Conservation (phyloP, 352 stramenopile species). For the Chrysophaeum taylorii region DNA sequence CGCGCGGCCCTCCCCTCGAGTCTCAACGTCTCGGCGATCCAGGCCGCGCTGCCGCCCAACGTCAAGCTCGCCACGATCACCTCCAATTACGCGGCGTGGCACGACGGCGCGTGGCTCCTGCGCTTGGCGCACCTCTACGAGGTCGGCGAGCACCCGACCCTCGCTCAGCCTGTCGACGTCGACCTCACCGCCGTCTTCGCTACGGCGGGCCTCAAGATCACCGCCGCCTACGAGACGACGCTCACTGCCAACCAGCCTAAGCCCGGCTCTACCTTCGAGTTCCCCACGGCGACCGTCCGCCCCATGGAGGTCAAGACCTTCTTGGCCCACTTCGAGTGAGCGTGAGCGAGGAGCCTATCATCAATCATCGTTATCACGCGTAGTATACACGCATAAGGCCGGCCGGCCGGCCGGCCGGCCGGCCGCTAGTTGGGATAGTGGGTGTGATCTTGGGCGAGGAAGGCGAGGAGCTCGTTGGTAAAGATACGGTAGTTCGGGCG, state of each 20-base stretch:
- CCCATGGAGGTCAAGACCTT: conserved; percentile 86
- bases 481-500: background rate
- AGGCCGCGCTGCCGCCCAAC: conserved; percentile 63
- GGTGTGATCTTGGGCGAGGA: background rate
- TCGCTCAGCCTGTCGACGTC: conserved; percentile 35
- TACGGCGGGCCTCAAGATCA: conserved; percentile 27
- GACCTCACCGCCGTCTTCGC: conserved; percentile 44
- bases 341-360: no score
- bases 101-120: conserved; percentile 55
- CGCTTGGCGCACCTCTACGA: conserved; percentile 85
- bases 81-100: background rate
- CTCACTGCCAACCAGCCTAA: conserved; percentile 62
- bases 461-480: background rate
- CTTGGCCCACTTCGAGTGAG: conserved; percentile 44
- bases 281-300: conserved; percentile 51
- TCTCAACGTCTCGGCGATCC: conserved; percentile 30
- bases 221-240: conserved; percentile 61
- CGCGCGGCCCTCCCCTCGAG: conserved; percentile 33
- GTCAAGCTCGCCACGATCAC: conserved; percentile 78
- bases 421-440: no score
- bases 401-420: no score
- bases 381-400: no score
- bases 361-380: no score
- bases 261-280: conserved; percentile 33
- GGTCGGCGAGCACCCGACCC: conserved; percentile 53